Percentiles rank a stretch among this genome's conserved stretches.
phyloP scores from a whole-genome alignment of 345 rosid genomes.

The Melaleuca alternifolia region DNA sequence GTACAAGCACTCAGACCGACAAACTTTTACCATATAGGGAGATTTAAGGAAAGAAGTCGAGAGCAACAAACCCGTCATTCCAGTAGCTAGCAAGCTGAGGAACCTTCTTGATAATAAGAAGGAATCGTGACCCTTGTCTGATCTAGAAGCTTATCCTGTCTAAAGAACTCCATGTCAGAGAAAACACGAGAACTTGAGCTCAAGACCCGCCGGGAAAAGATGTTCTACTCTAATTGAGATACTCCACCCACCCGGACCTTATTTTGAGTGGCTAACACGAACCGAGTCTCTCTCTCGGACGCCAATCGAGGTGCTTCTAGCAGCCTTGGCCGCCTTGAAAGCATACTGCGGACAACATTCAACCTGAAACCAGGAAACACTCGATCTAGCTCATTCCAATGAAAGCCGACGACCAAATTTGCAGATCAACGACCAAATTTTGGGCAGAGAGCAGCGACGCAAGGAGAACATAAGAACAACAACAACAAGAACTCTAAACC shows the following conservation, averaged over 20 bases:
- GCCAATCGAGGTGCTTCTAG: conserved; percentile 91
- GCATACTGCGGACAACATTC: conserved; percentile 56
- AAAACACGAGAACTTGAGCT: background rate
- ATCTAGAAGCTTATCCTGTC: conserved; percentile 98
- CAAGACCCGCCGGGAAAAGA: background rate
- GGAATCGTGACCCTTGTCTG: conserved; percentile 88
- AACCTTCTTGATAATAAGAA: conserved; percentile 79
- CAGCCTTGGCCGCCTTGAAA: conserved; percentile 94
- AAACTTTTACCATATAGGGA: background rate
- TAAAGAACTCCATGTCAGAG: background rate
- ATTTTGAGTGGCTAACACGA: conserved; percentile 93
- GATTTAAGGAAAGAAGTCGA: background rate
- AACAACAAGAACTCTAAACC: too few species aligned
- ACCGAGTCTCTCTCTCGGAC: conserved; percentile 93
- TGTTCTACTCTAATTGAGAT: background rate
- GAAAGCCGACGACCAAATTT: background rate
- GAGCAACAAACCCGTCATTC: conserved; percentile 67
- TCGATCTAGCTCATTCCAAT: background rate
- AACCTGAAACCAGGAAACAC: background rate
- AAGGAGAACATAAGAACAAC: too few species aligned
- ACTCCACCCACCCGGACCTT: conserved; percentile 76
- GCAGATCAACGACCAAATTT: background rate
- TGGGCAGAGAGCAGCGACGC: too few species aligned
- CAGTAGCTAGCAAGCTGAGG: conserved; percentile 90
- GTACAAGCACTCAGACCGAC: background rate